Conservation (phyloP, 140 eudicot genomes). For the Oenanthe javanica region DNA sequence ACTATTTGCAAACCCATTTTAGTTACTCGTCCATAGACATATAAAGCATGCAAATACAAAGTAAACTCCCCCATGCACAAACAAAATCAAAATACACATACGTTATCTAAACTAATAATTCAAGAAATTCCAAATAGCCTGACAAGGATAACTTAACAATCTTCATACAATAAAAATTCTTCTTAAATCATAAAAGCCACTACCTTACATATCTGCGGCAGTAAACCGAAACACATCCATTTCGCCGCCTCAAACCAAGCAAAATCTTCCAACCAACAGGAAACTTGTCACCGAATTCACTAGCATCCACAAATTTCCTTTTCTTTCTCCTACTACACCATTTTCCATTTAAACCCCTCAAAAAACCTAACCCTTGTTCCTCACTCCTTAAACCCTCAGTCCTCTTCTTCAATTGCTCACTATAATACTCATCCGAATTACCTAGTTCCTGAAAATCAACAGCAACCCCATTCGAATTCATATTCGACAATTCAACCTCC, state of each 20-base stretch:
- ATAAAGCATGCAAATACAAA: neutral
- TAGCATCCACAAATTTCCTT: conserved; percentile 46
- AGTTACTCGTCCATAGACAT: neutral
- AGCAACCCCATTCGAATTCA: conserved; percentile 32
- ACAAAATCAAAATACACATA: neutral
- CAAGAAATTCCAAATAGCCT: neutral
- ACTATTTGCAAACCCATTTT: neutral
- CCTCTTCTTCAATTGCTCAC: conserved; percentile 34
- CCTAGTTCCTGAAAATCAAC: conserved; percentile 38
- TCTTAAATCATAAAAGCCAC: neutral
- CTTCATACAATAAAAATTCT: neutral
- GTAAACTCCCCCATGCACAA: neutral
- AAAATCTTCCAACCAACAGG: conserved; percentile 59
- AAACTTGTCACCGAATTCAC: conserved; percentile 33
- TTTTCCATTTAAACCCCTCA: conserved; percentile 42
- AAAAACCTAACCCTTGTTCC: conserved; percentile 33
- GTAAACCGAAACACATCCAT: conserved; percentile 29
- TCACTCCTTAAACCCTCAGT: conserved; percentile 33
- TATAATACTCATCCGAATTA: conserved; percentile 25
- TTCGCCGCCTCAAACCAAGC: conserved; percentile 36
- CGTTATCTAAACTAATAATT: neutral
- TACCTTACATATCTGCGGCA: conserved; percentile 48
- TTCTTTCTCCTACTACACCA: conserved; percentile 62
- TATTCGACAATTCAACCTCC: conserved; percentile 12
- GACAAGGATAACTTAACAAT: neutral